Conservation (phyloP, 1,139 yeast genomes). For the Starmera stellimalicola region DNA sequence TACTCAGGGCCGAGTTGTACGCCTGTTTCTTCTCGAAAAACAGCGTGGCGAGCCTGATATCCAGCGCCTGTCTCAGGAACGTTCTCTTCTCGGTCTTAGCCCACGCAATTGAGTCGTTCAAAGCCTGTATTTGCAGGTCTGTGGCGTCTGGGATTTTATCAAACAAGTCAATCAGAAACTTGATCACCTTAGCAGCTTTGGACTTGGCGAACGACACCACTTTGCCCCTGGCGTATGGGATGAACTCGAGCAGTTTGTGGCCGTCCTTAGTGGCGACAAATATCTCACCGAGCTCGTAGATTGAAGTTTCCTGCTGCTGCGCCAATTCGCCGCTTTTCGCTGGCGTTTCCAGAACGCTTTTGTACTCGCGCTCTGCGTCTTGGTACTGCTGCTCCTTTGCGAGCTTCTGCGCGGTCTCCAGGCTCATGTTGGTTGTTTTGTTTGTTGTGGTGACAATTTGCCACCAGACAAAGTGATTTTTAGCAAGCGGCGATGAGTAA, state of each 20-base stretch:
- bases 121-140: slow-evolving; percentile 65
- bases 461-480: too few species aligned
- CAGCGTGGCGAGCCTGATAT: slow-evolving; percentile 72
- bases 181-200: slow-evolving; percentile 85
- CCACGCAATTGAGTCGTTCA: slow-evolving; percentile 82
- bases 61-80: slow-evolving; percentile 81
- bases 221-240: slow-evolving; percentile 59
- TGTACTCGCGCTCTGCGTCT: slow-evolving; percentile 50
- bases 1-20: slow-evolving; percentile 62
- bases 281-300: slow-evolving; percentile 53
- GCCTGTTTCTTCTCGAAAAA: slow-evolving; percentile 53
- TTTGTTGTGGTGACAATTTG: too few species aligned
- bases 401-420: slow-evolving; percentile 52
- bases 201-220: slow-evolving; percentile 80
- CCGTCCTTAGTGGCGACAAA: slow-evolving; percentile 38
- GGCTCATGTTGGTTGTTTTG: slow-evolving; percentile 11
- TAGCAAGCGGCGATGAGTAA: too few species aligned
- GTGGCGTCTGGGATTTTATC: slow-evolving; percentile 55
- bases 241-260: slow-evolving; percentile 47
- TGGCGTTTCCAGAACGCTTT: slow-evolving; percentile 26
- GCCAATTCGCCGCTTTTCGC: slow-evolving; percentile 24
- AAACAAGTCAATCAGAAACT: slow-evolving; percentile 66
- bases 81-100: slow-evolving; percentile 75
- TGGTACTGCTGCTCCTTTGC: slow-evolving; percentile 36
- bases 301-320: slow-evolving; percentile 55